phyloP scores from a whole-genome alignment of 148 eudicot genomes.

The Silene uniflora region DNA sequence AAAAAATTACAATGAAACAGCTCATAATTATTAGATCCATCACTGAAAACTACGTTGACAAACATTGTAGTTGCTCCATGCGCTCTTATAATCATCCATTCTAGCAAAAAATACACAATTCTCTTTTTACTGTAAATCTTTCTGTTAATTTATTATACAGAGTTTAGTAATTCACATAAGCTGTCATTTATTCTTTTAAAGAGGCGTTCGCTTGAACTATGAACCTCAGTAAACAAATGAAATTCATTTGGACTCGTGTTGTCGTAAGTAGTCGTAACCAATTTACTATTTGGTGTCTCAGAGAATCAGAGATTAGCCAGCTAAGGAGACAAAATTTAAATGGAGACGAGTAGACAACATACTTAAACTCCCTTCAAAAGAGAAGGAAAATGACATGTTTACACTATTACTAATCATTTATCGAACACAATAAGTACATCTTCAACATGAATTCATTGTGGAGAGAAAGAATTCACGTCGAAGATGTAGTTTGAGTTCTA shows the following conservation, averaged over 20 bases:
- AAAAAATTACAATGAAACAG: conserved; percentile 21
- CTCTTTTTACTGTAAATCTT: not conserved
- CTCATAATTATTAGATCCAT: conserved; percentile 21
- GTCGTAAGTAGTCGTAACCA: not conserved
- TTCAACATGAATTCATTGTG: not conserved
- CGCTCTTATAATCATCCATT: not conserved
- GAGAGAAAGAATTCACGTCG: too few species aligned
- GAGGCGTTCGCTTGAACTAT: too few species aligned
- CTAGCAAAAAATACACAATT: not conserved
- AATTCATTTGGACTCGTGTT: not conserved
- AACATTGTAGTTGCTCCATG: not conserved
- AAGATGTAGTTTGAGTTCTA: too few species aligned
- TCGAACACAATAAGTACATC: not conserved
- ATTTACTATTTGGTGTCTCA: not conserved
- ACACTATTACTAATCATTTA: not conserved
- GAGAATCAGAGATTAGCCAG: not conserved
- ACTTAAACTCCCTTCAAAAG: not conserved
- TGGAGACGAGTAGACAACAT: not conserved
- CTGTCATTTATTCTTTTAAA: not conserved
- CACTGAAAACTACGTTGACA: not conserved
- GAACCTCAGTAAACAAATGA: not conserved
- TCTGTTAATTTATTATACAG: not conserved
- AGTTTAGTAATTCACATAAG: not conserved
- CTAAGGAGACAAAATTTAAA: not conserved
- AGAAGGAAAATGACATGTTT: not conserved